These are phyloP conservation scores for Colletotrichum lindemuthianum DNA, from an alignment of 2,329 filamentous ascomycete genomes.

Conservation along the genomic window DNA sequence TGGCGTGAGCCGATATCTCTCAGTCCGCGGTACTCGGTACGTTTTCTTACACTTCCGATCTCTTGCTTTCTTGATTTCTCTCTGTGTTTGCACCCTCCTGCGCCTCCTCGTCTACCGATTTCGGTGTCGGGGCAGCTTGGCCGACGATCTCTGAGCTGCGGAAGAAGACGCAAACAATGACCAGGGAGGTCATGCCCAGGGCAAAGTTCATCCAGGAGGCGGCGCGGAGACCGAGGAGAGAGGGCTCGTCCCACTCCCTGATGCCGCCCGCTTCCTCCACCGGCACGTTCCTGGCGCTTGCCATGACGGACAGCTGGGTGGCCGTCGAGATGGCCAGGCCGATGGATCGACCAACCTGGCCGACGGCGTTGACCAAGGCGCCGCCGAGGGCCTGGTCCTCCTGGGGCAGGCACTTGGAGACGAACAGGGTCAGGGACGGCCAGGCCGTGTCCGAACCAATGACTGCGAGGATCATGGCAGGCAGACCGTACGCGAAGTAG, in stretches of 20 bases:
- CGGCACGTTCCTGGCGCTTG: slow-evolving; percentile 53
- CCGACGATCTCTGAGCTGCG: slow-evolving; percentile 64
- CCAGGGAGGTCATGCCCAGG: slow-evolving; percentile 54
- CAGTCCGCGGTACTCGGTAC: no score
- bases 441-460: slow-evolving; percentile 74
- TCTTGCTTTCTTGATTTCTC: slow-evolving; percentile 1
- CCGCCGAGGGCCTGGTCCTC: slow-evolving; percentile 76
- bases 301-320: slow-evolving; percentile 71
- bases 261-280: slow-evolving; percentile 57
- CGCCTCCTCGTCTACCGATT: slow-evolving; percentile 34
- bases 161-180: slow-evolving; percentile 59
- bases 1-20: no score
- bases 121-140: slow-evolving; percentile 41
- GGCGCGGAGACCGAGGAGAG: slow-evolving; percentile 59
- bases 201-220: slow-evolving; percentile 64
- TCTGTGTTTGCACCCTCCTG: slow-evolving; percentile 15
- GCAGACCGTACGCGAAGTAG: slow-evolving; percentile 75
- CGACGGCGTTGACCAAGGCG: slow-evolving; percentile 73
- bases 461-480: slow-evolving; percentile 72
- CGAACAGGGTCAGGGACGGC: slow-evolving; percentile 73
- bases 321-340: slow-evolving; percentile 73
- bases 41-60: no score
- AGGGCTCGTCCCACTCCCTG: slow-evolving; percentile 54
- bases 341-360: slow-evolving; percentile 73
- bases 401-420: slow-evolving; percentile 67